Evolutionary conservation across 1,139 yeast species (phyloP).

Genomic region (Kodamaea ohmeri): DNA sequence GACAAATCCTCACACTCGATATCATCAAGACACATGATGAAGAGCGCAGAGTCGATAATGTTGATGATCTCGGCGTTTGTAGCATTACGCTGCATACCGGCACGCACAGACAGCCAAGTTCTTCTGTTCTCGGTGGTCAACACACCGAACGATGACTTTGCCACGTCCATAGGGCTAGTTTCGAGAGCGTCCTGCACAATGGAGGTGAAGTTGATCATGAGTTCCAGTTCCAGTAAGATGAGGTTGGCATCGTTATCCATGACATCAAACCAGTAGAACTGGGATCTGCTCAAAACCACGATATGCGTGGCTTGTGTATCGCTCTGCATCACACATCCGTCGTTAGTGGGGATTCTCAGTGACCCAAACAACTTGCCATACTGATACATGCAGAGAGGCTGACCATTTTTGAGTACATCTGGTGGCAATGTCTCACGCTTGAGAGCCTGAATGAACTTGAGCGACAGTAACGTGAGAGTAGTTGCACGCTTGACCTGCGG

Average conservation of each 20-base stretch:
- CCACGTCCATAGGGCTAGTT: slow-evolving; percentile 63
- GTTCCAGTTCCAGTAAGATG: slow-evolving; percentile 68
- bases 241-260: slow-evolving; percentile 69
- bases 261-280: slow-evolving; percentile 92
- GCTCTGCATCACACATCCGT: slow-evolving; percentile 83
- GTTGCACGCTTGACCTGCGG: slow-evolving; percentile 81
- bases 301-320: slow-evolving; percentile 75
- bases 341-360: slow-evolving; percentile 73
- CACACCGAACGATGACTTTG: slow-evolving; percentile 83
- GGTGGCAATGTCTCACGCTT: slow-evolving; percentile 74
- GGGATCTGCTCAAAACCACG: slow-evolving; percentile 81
- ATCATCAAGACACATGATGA: slow-evolving; percentile 80
- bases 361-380: slow-evolving; percentile 83
- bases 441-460: slow-evolving; percentile 76
- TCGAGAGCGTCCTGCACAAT: slow-evolving; percentile 68
- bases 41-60: slow-evolving; percentile 76
- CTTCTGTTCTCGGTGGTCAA: slow-evolving; percentile 86
- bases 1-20: slow-evolving; percentile 63
- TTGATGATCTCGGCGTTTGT: slow-evolving; percentile 68
- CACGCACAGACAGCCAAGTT: slow-evolving; percentile 77
- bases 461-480: slow-evolving; percentile 70
- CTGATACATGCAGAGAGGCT: slow-evolving; percentile 84
- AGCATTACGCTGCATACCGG: slow-evolving; percentile 38
- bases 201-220: slow-evolving; percentile 70
- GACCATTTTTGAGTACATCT: slow-evolving; percentile 63